phyloP scores from a whole-genome alignment of 2,329 filamentous ascomycete species.

The Diaporthe destruens region DNA sequence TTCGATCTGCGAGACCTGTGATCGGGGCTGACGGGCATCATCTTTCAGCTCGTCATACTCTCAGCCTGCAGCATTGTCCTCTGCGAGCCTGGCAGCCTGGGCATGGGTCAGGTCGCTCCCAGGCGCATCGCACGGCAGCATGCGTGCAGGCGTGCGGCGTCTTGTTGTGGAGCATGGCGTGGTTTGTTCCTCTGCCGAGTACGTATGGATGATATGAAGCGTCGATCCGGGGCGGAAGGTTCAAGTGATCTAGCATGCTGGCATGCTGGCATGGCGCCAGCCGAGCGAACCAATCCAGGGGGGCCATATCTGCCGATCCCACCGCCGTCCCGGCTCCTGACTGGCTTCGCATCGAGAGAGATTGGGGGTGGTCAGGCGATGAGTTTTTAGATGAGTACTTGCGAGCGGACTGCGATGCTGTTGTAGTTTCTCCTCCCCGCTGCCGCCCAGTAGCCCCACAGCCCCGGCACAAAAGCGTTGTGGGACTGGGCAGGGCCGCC shows the following conservation, averaged over 20 bases:
- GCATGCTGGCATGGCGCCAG: slow-evolving; percentile 10
- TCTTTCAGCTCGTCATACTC: slow-evolving; percentile 27
- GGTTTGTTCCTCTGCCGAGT: too few relatives aligned
- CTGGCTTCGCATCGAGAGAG: slow-evolving; percentile 1
- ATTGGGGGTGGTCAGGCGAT: slow-evolving; percentile 23
- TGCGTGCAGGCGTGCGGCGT: background rate
- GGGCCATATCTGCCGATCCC: background rate
- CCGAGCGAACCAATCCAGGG: slow-evolving; percentile 20
- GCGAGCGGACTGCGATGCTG: background rate
- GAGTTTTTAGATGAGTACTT: background rate
- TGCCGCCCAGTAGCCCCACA: background rate
- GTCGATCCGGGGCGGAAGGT: slow-evolving; percentile 18
- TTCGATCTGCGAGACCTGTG: slow-evolving; percentile 10
- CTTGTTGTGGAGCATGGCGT: slow-evolving; percentile 7
- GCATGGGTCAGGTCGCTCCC: background rate
- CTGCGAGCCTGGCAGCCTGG: background rate
- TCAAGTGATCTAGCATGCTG: background rate
- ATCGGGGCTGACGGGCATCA: slow-evolving; percentile 1
- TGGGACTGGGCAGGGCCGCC: background rate
- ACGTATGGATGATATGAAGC: background rate
- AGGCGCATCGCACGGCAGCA: slow-evolving; percentile 21
- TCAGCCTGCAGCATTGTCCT: background rate
- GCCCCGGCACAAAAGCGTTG: background rate
- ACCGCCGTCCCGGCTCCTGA: background rate
- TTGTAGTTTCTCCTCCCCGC: background rate